Evolutionary conservation across 1,139 yeast genomes (phyloP).

Genomic region (Taphrina communis): DNA sequence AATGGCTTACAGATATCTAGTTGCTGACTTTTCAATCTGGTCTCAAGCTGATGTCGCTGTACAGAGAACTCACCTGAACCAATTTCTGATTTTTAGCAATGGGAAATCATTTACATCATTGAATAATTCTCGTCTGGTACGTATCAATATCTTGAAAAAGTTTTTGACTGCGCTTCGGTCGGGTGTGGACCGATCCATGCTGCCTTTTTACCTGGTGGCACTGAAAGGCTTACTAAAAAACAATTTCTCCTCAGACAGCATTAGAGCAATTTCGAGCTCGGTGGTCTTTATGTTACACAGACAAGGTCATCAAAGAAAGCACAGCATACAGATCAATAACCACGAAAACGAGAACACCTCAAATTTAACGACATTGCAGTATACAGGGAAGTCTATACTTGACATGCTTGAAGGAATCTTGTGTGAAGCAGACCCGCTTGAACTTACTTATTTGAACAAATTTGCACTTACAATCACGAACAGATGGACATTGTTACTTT

Average conservation of each 20-base stretch:
- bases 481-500: conserved; percentile 63
- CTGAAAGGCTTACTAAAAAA: conserved; percentile 53
- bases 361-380: neutral
- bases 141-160: conserved; percentile 62
- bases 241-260: conserved; percentile 54
- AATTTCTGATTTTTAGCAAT: conserved; percentile 60
- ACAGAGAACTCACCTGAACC: conserved; percentile 61
- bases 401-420: conserved; percentile 50
- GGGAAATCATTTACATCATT: conserved; percentile 57
- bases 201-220: conserved; percentile 53
- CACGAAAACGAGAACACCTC: neutral
- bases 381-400: neutral
- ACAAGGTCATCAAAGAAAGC: conserved; percentile 13
- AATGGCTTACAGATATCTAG: conserved; percentile 56
- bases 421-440: conserved; percentile 49
- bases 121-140: conserved; percentile 60
- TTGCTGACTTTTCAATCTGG: conserved; percentile 63
- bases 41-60: conserved; percentile 55
- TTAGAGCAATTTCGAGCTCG: conserved; percentile 56
- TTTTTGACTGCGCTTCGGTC: conserved; percentile 61
- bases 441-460: conserved; percentile 51
- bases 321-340: neutral
- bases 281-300: conserved; percentile 47
- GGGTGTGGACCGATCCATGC: conserved; percentile 52
- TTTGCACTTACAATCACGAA: conserved; percentile 62